These are phyloP conservation scores for Cyberlindnera xishuangbannaensis DNA, from an alignment of 805 yeast genomes.

Conservation along the genomic window DNA sequence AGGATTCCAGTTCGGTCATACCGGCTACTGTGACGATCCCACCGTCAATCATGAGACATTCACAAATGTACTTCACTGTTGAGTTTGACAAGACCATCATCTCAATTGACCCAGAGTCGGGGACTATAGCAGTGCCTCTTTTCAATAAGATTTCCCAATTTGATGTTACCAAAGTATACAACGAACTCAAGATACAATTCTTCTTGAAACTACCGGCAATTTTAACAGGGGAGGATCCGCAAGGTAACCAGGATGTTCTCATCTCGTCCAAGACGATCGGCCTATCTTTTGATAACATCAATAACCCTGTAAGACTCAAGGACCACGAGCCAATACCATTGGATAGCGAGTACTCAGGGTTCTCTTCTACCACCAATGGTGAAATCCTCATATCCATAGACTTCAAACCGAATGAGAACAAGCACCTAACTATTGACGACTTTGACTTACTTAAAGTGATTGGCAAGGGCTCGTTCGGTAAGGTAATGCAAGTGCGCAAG, in stretches of 20 bases:
- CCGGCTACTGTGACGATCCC: constrained; percentile 55
- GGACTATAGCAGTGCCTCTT: constrained; percentile 68
- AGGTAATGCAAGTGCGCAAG: constrained; percentile 97
- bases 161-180: constrained; percentile 66
- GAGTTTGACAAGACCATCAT: constrained; percentile 95
- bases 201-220: constrained; percentile 74
- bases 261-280: constrained; percentile 67
- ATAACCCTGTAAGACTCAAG: constrained; percentile 50
- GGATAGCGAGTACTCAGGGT: constrained; percentile 26
- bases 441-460: constrained; percentile 91
- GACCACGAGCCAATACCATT: constrained; percentile 56
- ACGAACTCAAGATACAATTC: constrained; percentile 66
- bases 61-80: constrained; percentile 77
- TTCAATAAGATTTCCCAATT: constrained; percentile 90
- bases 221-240: constrained; percentile 33
- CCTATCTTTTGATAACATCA: constrained; percentile 44
- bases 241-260: constrained; percentile 52
- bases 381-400: constrained; percentile 59
- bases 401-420: constrained; percentile 59
- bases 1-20: constrained; percentile 25
- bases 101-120: constrained; percentile 79
- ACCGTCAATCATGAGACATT: constrained; percentile 47
- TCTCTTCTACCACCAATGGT: constrained; percentile 30
- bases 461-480: constrained; percentile 97
- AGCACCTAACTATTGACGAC: constrained; percentile 79